Evolutionary conservation across 2,329 filamentous ascomycete species (phyloP).

Genomic region (Fusarium azukiicola): DNA sequence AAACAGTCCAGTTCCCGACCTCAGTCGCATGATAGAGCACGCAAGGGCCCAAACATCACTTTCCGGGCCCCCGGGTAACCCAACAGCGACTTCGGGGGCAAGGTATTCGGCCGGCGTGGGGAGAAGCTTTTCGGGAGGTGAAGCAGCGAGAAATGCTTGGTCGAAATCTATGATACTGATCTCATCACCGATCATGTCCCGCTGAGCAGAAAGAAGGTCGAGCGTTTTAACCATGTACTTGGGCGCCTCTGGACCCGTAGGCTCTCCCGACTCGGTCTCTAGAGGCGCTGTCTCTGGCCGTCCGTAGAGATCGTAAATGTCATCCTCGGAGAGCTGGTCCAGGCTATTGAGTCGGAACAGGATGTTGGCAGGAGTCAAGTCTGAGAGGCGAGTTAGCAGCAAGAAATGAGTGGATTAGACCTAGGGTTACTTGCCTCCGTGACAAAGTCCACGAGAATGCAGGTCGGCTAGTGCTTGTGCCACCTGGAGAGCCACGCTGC

Average conservation of each 20-base stretch:
- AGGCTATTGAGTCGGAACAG: slow-evolving; percentile 37
- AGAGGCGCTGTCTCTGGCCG: slow-evolving; percentile 30
- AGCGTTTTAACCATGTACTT: slow-evolving; percentile 49
- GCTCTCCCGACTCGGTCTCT: slow-evolving; percentile 42
- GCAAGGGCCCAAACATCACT: neutral
- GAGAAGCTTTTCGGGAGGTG: slow-evolving; percentile 37
- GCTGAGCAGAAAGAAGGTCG: slow-evolving; percentile 42
- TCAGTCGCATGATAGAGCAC: neutral
- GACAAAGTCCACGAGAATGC: slow-evolving; percentile 50
- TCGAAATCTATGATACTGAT: slow-evolving; percentile 49
- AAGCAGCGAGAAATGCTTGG: slow-evolving; percentile 43
- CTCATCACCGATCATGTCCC: slow-evolving; percentile 41
- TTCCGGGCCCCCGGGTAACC: slow-evolving; percentile 23
- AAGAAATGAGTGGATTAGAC: neutral
- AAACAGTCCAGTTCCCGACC: neutral
- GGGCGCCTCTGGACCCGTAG: slow-evolving; percentile 44
- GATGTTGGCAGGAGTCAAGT: slow-evolving; percentile 47
- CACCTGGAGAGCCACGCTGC: slow-evolving; percentile 33
- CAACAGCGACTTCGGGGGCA: slow-evolving; percentile 49
- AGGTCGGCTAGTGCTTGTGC: slow-evolving; percentile 44
- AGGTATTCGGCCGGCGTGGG: slow-evolving; percentile 30
- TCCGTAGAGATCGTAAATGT: slow-evolving; percentile 38
- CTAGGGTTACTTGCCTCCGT: slow-evolving; percentile 49
- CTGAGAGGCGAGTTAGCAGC: slow-evolving; percentile 9
- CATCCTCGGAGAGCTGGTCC: slow-evolving; percentile 25